Percentiles rank a stretch among this genome's conserved stretches.
Conservation (phyloP, 192 early-diverging fungal species). For the Podila verticillata region DNA sequence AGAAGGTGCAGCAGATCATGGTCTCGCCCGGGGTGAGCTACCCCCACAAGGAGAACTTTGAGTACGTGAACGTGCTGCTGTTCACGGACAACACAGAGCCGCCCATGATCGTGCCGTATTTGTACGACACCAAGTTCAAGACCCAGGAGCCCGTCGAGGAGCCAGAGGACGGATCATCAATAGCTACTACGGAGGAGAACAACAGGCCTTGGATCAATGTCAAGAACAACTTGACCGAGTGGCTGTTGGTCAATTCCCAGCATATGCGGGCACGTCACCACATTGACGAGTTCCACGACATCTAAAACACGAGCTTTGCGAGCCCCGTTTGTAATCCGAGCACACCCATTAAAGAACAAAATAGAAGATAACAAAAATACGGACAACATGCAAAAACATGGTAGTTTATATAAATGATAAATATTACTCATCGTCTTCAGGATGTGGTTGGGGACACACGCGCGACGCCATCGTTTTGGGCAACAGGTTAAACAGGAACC, state of each 20-base stretch:
- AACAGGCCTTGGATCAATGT: slow-evolving; percentile 53
- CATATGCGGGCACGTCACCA: slow-evolving; percentile 58
- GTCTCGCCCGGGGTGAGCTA: slow-evolving; percentile 60
- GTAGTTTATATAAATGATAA: neutral
- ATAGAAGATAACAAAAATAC: too few relatives aligned
- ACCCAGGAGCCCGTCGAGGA: slow-evolving; percentile 52
- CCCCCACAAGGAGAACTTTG: slow-evolving; percentile 60
- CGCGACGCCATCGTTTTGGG: neutral
- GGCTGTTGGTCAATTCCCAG: slow-evolving; percentile 61
- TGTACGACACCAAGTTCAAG: slow-evolving; percentile 57
- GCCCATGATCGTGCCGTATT: slow-evolving; percentile 62
- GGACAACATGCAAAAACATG: too few relatives aligned
- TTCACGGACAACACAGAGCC: slow-evolving; percentile 50
- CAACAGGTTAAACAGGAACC: neutral
- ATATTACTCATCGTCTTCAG: neutral
- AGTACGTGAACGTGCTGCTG: slow-evolving; percentile 64
- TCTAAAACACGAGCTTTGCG: slow-evolving; percentile 46
- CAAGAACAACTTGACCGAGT: slow-evolving; percentile 68
- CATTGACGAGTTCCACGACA: slow-evolving; percentile 65
- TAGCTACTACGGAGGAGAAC: slow-evolving; percentile 4
- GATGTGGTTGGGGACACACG: neutral
- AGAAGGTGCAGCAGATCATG: slow-evolving; percentile 62
- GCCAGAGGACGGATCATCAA: slow-evolving; percentile 10
- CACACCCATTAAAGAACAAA: too few relatives aligned
- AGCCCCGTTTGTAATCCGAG: too few relatives aligned